Base-by-base conservation (phyloP, 23 red algal species). In the Agarophyton chilense region DNA sequence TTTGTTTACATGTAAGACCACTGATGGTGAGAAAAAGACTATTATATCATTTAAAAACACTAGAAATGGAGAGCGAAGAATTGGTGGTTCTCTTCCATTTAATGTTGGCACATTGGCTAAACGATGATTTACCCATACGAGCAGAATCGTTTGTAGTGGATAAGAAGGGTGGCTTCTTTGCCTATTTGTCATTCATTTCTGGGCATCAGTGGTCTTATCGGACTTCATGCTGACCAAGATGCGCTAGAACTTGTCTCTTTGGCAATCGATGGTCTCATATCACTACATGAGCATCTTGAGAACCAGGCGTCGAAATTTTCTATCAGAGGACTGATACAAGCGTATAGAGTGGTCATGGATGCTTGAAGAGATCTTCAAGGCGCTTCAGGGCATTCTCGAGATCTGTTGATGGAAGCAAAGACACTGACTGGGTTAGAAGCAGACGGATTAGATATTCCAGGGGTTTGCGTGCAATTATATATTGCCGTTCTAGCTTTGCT, bases 401-500 rank as follows among this genome's bases (percentile, higher is more conserved):
- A 89, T 42, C 71, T 71, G 7, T 57, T 89, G 18, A 41, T 71
- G 19, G 53, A 74, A 39, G 85, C 85, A 12, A 56, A 67, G 36
- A 89, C 73, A 9, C 25, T 62, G 5, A 63, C 78, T 60, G 85
- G 85, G 18, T 29, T 89, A 16, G 85, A 50, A 16, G 25, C 43
- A 52, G 85, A 89, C 47, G 67, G 71, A 26, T 22, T 63, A 17
- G 85, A 71, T 33, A 41, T 43, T 21, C 70, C 71, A 19, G 85
- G 85, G 14, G 52, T 89, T 10, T 77, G 51, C 28, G 53, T 55
- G 19, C 28, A 53, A 35, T 21, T 89, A 8, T 56, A 22, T 61
- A 70, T 89, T 10, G 85, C 85, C 16, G 38, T 78, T 60, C 42
- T 89, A 21, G 85, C 78, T 33, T 66, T 42, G 21, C 51, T 89